Evolutionary conservation across 495 filamentous ascomycete genomes (phyloP), one percentile per base, ranked within the genome.

Genomic region (Lophium mytilinum): DNA sequence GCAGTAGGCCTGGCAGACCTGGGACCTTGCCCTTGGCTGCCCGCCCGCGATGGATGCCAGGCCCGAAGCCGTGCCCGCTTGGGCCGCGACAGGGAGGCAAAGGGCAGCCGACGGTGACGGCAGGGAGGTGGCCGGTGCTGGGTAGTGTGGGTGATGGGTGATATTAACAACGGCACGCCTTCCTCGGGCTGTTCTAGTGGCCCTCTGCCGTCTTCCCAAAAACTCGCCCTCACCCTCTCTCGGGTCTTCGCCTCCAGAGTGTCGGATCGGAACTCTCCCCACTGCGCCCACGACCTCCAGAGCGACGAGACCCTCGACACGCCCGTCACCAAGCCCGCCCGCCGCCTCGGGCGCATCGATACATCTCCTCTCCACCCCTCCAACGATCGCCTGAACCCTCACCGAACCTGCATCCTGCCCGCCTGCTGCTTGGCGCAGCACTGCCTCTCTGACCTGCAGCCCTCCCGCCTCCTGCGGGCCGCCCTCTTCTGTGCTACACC

Each of bases 381-480:
- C 45, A 48, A 10, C 45, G 45, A 48, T 24, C 45, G 45, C 45
- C 24, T 30, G 24, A 30, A 30, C 24, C 24, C 24, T 30, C 24
- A 30, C n/a, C n/a, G n/a, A n/a, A n/a, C 24, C 24, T 30, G 24
- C 24, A 30, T 30, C 24, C 21, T 48, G 18, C 45, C 18, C 33
- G 45, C 21, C 12, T 48, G 12, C 18, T 24, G 45, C 45, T 48
- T 48, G 45, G 45, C 45, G 45, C 45, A 24, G 45, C 37, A 37
- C 50, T 52, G 50, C 50, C 34, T 52, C 37, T 37, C 15, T 52
- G 21, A 52, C 50, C 50, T 52, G 34, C 34, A 52, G 19, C 50
- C 50, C 50, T 18, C 50, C 21, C 33, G 50, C 40, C 2, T 37
- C 37, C 17, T 52, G 50, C 50, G 34, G 37, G 17, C 50, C 34